Percentiles rank a stretch among this genome's conserved stretches.
These are phyloP conservation scores for Epichloe baconii DNA, from an alignment of 2,329 filamentous ascomycete genomes.

Conservation along the genomic window DNA sequence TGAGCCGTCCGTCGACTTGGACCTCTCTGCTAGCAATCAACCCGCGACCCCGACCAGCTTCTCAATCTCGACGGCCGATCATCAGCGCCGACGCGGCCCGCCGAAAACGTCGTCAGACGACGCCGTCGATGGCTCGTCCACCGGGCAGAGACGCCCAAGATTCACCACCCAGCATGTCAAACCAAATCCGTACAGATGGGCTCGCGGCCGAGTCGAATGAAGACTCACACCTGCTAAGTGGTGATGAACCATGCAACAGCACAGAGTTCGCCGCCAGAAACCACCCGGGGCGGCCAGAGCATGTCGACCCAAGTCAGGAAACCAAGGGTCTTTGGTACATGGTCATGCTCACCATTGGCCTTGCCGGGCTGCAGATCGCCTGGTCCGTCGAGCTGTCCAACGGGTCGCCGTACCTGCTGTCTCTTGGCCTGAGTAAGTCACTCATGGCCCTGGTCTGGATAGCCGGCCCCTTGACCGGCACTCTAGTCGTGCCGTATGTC, in stretches of 20 bases:
- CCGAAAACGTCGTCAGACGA: neutral
- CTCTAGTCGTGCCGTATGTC: slow-evolving; percentile 69
- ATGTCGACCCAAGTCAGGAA: slow-evolving; percentile 30
- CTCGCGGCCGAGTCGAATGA: slow-evolving; percentile 11
- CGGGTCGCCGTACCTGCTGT: slow-evolving; percentile 73
- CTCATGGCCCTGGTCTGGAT: slow-evolving; percentile 78
- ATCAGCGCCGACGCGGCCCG: neutral
- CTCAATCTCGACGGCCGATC: no score
- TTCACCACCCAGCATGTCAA: neutral
- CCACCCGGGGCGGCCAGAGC: no score
- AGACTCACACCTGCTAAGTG: slow-evolving; percentile 18
- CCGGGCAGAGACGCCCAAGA: neutral
- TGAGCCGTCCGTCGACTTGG: neutral
- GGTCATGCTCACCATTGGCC: slow-evolving; percentile 70
- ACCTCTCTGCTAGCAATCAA: neutral
- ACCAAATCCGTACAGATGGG: neutral
- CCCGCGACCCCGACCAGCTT: no score
- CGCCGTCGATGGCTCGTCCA: neutral
- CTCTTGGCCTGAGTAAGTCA: slow-evolving; percentile 70
- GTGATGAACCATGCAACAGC: neutral
- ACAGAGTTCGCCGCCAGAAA: neutral
- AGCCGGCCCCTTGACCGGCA: slow-evolving; percentile 65
- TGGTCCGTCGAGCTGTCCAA: slow-evolving; percentile 94
- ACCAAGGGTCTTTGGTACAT: slow-evolving; percentile 80
- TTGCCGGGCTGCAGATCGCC: slow-evolving; percentile 82